phyloP scores from a whole-genome alignment of 169 alveolate species.

The Plasmodium vivax region DNA sequence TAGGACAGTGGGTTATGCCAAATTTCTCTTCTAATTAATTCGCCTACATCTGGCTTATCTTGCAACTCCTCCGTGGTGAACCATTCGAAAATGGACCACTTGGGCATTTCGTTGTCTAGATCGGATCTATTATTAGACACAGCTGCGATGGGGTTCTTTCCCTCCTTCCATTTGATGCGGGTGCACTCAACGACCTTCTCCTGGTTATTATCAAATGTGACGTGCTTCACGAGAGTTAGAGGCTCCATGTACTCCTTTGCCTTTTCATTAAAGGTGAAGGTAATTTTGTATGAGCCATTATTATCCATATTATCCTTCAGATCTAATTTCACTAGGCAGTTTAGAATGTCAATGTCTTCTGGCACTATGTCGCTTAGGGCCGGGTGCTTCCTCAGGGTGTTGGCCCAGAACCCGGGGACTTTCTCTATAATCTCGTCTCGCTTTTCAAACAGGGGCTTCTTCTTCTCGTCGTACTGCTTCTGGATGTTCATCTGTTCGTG shows the following conservation, averaged over 20 bases:
- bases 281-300: slow-evolving; percentile 90
- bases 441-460: slow-evolving; percentile 88
- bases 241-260: slow-evolving; percentile 91
- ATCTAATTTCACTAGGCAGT: slow-evolving; percentile 84
- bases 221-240: slow-evolving; percentile 86
- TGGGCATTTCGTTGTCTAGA: slow-evolving; percentile 64
- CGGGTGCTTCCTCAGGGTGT: slow-evolving; percentile 89
- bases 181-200: slow-evolving; percentile 91
- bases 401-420: slow-evolving; percentile 92
- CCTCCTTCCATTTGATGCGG: slow-evolving; percentile 89
- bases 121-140: slow-evolving; percentile 50
- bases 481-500: slow-evolving; percentile 90
- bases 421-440: slow-evolving; percentile 87
- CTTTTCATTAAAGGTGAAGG: slow-evolving; percentile 86
- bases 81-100: slow-evolving; percentile 88
- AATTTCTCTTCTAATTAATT: slow-evolving; percentile 90
- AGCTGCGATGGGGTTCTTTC: slow-evolving; percentile 76
- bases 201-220: slow-evolving; percentile 84
- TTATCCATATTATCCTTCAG: slow-evolving; percentile 91
- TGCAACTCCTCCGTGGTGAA: slow-evolving; percentile 86
- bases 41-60: slow-evolving; percentile 91
- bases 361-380: slow-evolving; percentile 87
- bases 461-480: slow-evolving; percentile 89
- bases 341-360: slow-evolving; percentile 88
- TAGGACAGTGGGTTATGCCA: slow-evolving; percentile 92